Evolutionary conservation across 768 basidiomycete species (phyloP).

Genomic region (Macrolepiota dolichaula): DNA sequence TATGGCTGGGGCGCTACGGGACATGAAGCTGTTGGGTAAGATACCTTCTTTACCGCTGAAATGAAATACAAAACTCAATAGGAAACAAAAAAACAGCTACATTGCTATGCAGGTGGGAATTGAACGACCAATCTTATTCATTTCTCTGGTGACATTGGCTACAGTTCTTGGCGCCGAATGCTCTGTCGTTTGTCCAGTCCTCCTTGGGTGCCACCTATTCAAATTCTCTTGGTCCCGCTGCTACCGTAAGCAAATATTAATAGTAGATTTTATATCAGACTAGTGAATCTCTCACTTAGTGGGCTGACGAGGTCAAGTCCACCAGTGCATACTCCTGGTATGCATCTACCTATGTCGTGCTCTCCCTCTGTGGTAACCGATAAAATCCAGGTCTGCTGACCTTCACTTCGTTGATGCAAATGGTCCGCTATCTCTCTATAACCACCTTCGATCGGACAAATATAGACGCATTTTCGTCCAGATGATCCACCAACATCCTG

Average conservation of each 20-base stretch:
- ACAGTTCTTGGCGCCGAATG: constrained; percentile 47
- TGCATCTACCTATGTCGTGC: background rate
- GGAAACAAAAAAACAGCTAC: constrained; percentile 24
- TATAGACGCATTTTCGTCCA: constrained; percentile 11
- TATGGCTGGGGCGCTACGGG: constrained; percentile 40
- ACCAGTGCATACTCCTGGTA: constrained; percentile 9
- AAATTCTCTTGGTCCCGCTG: constrained; percentile 45
- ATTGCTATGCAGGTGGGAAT: constrained; percentile 37
- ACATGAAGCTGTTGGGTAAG: constrained; percentile 42
- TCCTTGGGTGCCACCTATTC: constrained; percentile 41
- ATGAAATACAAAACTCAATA: background rate
- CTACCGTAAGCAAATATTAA: constrained; percentile 30
- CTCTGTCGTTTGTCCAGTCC: constrained; percentile 42
- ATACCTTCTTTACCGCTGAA: background rate
- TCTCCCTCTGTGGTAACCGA: background rate
- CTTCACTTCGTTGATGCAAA: constrained; percentile 53
- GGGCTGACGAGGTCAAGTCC: constrained; percentile 49
- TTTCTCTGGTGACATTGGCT: background rate
- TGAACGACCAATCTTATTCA: background rate
- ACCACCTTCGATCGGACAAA: too few species aligned
- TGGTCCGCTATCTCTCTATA: constrained; percentile 21
- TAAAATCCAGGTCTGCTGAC: constrained; percentile 29
- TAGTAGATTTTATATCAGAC: background rate
- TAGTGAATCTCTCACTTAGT: constrained; percentile 24
- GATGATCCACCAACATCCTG: constrained; percentile 45